These are phyloP conservation scores for Hordeum vulgare DNA, from an alignment of 176 grass and related monocot species.

Conservation along the genomic window MorexV3_pseudomolecules_assembly NC_058523.1:454963995-454964494, in stretches of 20 bases:
- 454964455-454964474: constrained; percentile 4
- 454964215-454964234: not conserved
- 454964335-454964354: constrained; percentile 41
- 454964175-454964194: not conserved
- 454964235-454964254: not conserved
- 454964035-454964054: not conserved
- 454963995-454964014: not conserved
- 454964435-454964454: not conserved
- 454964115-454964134: not conserved
- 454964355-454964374: constrained; percentile 12
- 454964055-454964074: not conserved
- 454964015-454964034: not conserved
- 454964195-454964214: not conserved
- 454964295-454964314: constrained; percentile 70
- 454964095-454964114: not conserved
- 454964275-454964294: constrained; percentile 40
- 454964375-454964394: not conserved
- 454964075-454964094: not conserved
- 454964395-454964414: not conserved
- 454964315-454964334: constrained; percentile 39
- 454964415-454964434: constrained; percentile 17
- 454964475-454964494: constrained; percentile 38
- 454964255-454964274: not conserved
- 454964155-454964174: not conserved
- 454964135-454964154: not conserved